Evolutionary conservation across 1,139 yeast genomes (phyloP), one percentile per base, ranked within the genome.

Genomic region (Pichia sp.): DNA sequence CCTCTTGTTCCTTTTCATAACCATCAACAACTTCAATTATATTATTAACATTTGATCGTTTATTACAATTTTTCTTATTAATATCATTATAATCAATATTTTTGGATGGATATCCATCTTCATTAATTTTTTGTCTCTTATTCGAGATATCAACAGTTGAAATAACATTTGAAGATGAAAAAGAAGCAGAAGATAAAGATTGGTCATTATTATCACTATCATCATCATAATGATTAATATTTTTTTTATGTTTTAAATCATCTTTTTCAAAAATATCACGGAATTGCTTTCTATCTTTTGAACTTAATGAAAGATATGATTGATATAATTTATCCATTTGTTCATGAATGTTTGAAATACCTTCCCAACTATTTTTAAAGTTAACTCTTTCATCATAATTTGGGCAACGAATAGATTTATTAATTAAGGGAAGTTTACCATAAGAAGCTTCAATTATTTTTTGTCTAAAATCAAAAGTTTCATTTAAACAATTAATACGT

Each of bases 391-490:
- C 55, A 3, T 50, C 50, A 42, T 54, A 58, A 6, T 45, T 34
- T 7, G 51, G 53, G 10, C 35, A 30, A 23, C 36, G 37, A 8
- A 30, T 32, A 8, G 26, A 3, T 12, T 29, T 30, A 12, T 31
- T 34, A 27, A 11, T 12, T 27, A 16, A 24, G 25, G n/a, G 10
- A 12, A 24, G 3, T 6, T 23, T 24, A 22, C 29, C 27, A 34
- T 44, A 47, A 10, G 45, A 30, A 16, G 32, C 31, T 8, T 35
- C 24, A 36, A 46, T 22, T 39, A 46, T 49, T 44, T 55, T 55
- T 30, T 57, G 52, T 53, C 73, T 61, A 45, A 60, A 66, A n/a
- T 58, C 59, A 39, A 53, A 58, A 20, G 63, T 59, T 30, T 61
- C 61, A 37, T 64, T 66, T 25, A 69, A 55, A 42, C 59, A 50